Evolutionary conservation across 371 early-diverging fungal species (phyloP), one percentile per base, ranked within the genome.

Genomic region (Synchytrium microbalum): DNA sequence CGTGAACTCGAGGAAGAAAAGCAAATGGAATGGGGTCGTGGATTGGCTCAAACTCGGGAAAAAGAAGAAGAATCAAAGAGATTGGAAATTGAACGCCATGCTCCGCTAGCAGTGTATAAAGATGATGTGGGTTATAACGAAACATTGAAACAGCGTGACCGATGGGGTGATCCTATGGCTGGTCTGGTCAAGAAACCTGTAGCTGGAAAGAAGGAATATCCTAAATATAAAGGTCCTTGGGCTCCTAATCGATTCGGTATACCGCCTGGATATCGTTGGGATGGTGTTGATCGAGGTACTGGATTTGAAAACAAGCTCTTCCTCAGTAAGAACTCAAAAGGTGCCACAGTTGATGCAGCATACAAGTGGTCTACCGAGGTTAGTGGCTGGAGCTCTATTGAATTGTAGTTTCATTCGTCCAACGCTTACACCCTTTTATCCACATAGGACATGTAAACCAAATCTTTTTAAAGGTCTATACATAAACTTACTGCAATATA

Each of bases 261-360:
- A 54, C 74, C 76, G 32, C 92, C 94, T 23, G 94, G 94, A 0
- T 88, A 89, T 69, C 82, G 92, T 2, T 93, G 94, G 94, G 94
- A 93, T 81, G 94, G 94, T 2, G 88, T 91, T 30, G 92, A 93
- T 72, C 81, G 94, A 16, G 88, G 89, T 14, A 93, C 87, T 69
- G 92, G 91, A 25, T 93, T 87, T 66, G 94, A 93, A 67, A n/a
- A 23, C 2, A 68, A 71, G 67, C 58, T 67, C n/a, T 71, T 72
- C 52, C 75, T 70, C 59, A 58, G 32, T 10, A 64, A 67, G 61
- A 69, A 79, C 33, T 58, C 67, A 2, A 53, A 60, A 23, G 64
- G 31, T 2, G 64, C 61, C 1, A 14, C 57, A 13, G 63, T 46
- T 25, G 64, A 72, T 46, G 78, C 70, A 62, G 75, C 75, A 8